phyloP scores from a whole-genome alignment of 2,329 filamentous ascomycete genomes.

The Aspergillus ochraceus region DNA sequence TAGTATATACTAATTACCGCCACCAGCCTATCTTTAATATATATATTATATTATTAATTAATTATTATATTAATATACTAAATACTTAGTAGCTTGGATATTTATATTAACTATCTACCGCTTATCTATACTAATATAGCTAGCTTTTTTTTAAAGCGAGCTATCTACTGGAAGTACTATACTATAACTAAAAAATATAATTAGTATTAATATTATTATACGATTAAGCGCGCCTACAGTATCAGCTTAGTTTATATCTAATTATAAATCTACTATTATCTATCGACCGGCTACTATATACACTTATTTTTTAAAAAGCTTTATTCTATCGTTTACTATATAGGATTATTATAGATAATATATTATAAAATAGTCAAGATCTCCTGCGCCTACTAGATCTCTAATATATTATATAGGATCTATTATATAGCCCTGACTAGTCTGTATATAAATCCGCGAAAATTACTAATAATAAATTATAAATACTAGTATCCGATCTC shows the following conservation, averaged over 20 bases:
- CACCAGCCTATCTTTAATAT: slow-evolving; percentile 1
- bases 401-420: background rate
- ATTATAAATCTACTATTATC: background rate
- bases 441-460: background rate
- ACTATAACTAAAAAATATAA: background rate
- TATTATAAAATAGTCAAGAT: background rate
- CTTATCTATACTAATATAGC: background rate
- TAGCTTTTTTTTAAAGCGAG: too few species aligned
- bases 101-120: background rate
- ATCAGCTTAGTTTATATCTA: background rate
- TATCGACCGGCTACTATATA: background rate
- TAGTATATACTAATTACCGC: background rate
- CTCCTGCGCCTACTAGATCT: background rate
- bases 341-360: background rate
- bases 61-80: background rate
- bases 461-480: background rate
- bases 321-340: too few species aligned
- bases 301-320: too few species aligned
- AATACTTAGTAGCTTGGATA: too few species aligned
- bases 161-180: background rate
- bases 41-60: slow-evolving; percentile 2
- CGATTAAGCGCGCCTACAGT: background rate
- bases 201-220: background rate
- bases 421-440: background rate
- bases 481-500: background rate